Evolutionary conservation across 371 early-diverging fungal genomes (phyloP), one percentile per base, ranked within the genome.

Genomic region (Saksenaea oblongispora): DNA sequence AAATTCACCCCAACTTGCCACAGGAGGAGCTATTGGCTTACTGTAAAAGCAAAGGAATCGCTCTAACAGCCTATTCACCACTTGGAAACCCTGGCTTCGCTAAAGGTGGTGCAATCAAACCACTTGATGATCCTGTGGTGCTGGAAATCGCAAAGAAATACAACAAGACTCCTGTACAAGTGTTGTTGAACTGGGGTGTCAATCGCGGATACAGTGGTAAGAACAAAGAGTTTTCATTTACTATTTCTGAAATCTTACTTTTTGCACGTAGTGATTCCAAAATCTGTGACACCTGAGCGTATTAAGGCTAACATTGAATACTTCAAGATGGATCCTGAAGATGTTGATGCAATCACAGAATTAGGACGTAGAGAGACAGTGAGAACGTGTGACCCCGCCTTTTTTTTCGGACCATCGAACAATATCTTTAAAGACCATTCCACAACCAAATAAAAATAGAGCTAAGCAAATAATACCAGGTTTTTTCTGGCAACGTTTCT

Each of bases 141-240:
- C 24, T 68, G 35, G 73, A 86, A 61, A 84, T 92, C 37, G 91
- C 93, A 24, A 68, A 87, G 66, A 89, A 88, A 66, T 82, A 92
- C 75, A 79, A 84, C 58, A 87, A 83, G 63, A 71, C 88, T 13
- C 80, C 89, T 36, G 89, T 89, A 15, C 92, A 93, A 70, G 84
- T 93, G 18, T 70, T 90, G 8, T 69, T 96, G 28, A 84, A 87
- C 47, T 96, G 95, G 94, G 86, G 83, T 27, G 62, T 91, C 35
- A 79, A 89, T 59, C 87, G 91, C 47, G 85, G 86, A n/a, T 72
- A 79, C 62, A 75, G 78, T 22, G 85, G 69, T 63, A 68, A 58
- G 31, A n/a, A 15, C 22, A 41, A 5, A 41, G 51, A 28, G 5
- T 9, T 14, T 2, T 0, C 27, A 18, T 31, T 31, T 3, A 34